Conservation (phyloP, 768 basidiomycete species). For the Dictyophora rubrovolvata region DNA sequence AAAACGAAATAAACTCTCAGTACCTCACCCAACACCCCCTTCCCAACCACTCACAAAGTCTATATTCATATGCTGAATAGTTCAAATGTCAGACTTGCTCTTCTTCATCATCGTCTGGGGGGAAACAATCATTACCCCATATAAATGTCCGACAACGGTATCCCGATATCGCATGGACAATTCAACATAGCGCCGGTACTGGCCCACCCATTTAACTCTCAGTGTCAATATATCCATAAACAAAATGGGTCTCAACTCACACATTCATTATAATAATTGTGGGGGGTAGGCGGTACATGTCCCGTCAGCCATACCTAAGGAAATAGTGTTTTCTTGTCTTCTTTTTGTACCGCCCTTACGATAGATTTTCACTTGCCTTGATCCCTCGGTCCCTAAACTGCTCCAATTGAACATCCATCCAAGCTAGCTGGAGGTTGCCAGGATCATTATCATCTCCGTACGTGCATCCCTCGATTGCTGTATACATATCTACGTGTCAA, state of each 20-base stretch:
- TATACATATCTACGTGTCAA: background rate
- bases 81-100: slow-evolving; percentile 23
- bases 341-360: background rate
- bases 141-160: slow-evolving; percentile 79
- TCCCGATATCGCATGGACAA: slow-evolving; percentile 78
- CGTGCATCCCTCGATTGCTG: slow-evolving; percentile 70
- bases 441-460: slow-evolving; percentile 52
- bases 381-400: slow-evolving; percentile 57
- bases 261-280: slow-evolving; percentile 79
- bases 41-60: slow-evolving; percentile 52
- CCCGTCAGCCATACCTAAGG: slow-evolving; percentile 33
- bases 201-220: slow-evolving; percentile 1
- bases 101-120: slow-evolving; percentile 13
- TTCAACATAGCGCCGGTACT: slow-evolving; percentile 62
- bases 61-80: slow-evolving; percentile 65
- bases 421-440: slow-evolving; percentile 82
- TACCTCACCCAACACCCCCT: no score
- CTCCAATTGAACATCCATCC: slow-evolving; percentile 79
- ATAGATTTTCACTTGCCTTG: slow-evolving; percentile 40
- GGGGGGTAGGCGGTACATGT: slow-evolving; percentile 76
- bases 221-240: background rate
- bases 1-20: slow-evolving; percentile 1
- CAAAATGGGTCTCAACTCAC: slow-evolving; percentile 44
- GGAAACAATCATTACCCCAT: slow-evolving; percentile 39
- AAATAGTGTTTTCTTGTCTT: background rate